These are phyloP conservation scores for Nidula microcarpa DNA, from an alignment of 768 basidiomycete species.

Conservation along the genomic window DNA sequence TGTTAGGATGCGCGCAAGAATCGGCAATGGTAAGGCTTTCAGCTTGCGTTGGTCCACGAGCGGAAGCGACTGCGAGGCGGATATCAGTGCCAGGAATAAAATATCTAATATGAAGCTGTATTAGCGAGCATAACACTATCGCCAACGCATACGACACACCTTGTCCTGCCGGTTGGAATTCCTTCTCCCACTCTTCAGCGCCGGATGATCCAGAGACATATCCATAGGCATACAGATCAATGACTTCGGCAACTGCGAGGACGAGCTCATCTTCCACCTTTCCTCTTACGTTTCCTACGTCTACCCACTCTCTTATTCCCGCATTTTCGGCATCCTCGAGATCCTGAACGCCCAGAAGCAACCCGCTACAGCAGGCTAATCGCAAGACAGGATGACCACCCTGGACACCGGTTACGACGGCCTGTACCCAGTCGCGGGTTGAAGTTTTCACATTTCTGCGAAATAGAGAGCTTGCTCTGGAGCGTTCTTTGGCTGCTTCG, in stretches of 20 bases:
- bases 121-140: neutral
- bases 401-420: constrained; percentile 54
- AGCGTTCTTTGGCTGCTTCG: constrained; percentile 27
- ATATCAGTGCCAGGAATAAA: constrained; percentile 46
- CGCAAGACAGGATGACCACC: constrained; percentile 64
- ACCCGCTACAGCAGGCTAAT: constrained; percentile 59
- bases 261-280: constrained; percentile 63
- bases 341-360: constrained; percentile 65
- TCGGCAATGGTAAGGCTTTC: constrained; percentile 55
- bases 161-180: constrained; percentile 56
- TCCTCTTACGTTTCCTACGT: constrained; percentile 27
- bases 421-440: constrained; percentile 47
- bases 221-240: constrained; percentile 50
- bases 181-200: constrained; percentile 58
- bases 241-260: constrained; percentile 69
- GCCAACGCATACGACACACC: constrained; percentile 21
- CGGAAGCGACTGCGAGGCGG: constrained; percentile 59
- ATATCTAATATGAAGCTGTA: constrained; percentile 26
- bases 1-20: constrained; percentile 28
- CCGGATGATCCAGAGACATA: constrained; percentile 17
- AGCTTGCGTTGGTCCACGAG: constrained; percentile 52
- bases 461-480: constrained; percentile 29
- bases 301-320: constrained; percentile 15
- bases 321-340: constrained; percentile 25
- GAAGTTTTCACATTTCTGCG: constrained; percentile 34